Evolutionary conservation across 148 eudicot species (phyloP).

Genomic region (Limonium bicolor): DNA sequence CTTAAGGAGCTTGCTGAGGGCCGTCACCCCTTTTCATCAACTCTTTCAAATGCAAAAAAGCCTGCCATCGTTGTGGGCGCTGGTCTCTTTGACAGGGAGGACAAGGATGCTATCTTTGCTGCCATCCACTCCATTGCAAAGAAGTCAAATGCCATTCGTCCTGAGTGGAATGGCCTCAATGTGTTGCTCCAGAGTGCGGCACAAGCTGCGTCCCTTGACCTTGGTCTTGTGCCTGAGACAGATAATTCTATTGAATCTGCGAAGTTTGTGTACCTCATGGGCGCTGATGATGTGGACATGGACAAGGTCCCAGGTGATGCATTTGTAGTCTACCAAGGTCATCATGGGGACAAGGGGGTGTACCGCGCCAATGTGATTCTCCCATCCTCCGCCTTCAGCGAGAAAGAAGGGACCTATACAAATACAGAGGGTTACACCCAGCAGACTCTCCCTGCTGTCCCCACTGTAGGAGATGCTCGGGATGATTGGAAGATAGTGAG

Average conservation of each 20-base stretch:
- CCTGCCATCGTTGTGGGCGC: conserved; percentile 83
- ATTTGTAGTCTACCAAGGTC: conserved; percentile 97
- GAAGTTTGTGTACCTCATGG: conserved; percentile 78
- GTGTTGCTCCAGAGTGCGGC: conserved; percentile 74
- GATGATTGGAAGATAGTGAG: conserved; percentile 94
- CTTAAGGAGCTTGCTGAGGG: conserved; percentile 66
- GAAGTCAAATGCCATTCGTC: conserved; percentile 39
- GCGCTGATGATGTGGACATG: conserved; percentile 73
- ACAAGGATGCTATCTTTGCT: conserved; percentile 68
- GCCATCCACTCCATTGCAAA: conserved; percentile 53
- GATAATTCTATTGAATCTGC: conserved; percentile 61
- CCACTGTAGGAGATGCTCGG: conserved; percentile 89
- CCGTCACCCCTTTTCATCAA: conserved; percentile 54
- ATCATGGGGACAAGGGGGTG: conserved; percentile 80
- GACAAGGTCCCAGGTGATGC: conserved; percentile 64
- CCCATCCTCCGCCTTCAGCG: conserved; percentile 83
- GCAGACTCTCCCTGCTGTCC: conserved; percentile 79
- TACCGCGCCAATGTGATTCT: conserved; percentile 85
- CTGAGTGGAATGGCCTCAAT: conserved; percentile 90
- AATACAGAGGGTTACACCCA: conserved; percentile 86
- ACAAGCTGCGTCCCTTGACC: conserved; percentile 90
- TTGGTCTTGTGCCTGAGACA: conserved; percentile 86
- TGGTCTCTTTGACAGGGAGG: conserved; percentile 68
- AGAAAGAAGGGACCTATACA: conserved; percentile 79
- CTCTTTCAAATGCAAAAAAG: conserved; percentile 64